Percentiles rank a stretch among this genome's conserved stretches.
phyloP scores from a whole-genome alignment of 768 basidiomycete genomes.

The Hericium rajendrae region DNA sequence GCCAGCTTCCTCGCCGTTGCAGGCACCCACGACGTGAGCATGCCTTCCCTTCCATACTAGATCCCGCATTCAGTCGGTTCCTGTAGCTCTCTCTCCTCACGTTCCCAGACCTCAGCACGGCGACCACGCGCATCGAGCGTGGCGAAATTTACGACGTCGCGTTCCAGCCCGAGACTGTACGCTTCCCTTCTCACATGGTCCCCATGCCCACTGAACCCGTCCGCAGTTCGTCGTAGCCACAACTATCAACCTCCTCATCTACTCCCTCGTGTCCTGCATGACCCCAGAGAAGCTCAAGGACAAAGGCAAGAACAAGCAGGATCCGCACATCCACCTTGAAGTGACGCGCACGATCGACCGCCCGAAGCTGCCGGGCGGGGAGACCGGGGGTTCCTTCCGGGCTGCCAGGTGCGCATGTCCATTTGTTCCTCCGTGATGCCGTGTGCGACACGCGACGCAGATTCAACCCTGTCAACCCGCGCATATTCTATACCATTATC shows the following conservation, averaged over 20 bases:
- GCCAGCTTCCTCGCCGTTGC: conserved; percentile 57
- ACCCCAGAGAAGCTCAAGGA: conserved; percentile 21
- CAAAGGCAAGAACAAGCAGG: conserved; percentile 34
- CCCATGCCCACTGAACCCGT: not conserved
- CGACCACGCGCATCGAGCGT: conserved; percentile 41
- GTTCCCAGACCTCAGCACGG: conserved; percentile 29
- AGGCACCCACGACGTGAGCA: conserved; percentile 59
- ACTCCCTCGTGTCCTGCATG: conserved; percentile 32
- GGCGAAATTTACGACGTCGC: conserved; percentile 85
- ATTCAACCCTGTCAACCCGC: conserved; percentile 42
- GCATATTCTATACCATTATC: conserved; percentile 57
- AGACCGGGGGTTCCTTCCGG: not conserved
- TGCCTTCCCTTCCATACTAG: not conserved
- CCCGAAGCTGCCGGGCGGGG: conserved; percentile 7
- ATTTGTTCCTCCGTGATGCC: not conserved
- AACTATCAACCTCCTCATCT: conserved; percentile 54
- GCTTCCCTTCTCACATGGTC: conserved; percentile 4
- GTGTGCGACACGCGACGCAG: conserved; percentile 27
- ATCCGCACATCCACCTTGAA: conserved; percentile 10
- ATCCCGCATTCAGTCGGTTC: not conserved
- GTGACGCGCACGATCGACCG: conserved; percentile 6
- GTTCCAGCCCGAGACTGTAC: conserved; percentile 59
- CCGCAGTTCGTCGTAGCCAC: conserved; percentile 57
- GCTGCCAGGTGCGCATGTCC: conserved; percentile 3
- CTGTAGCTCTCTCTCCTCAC: conserved; percentile 17